Conservation (phyloP, 345 rosid genomes). For the Garcia nutans region DNA sequence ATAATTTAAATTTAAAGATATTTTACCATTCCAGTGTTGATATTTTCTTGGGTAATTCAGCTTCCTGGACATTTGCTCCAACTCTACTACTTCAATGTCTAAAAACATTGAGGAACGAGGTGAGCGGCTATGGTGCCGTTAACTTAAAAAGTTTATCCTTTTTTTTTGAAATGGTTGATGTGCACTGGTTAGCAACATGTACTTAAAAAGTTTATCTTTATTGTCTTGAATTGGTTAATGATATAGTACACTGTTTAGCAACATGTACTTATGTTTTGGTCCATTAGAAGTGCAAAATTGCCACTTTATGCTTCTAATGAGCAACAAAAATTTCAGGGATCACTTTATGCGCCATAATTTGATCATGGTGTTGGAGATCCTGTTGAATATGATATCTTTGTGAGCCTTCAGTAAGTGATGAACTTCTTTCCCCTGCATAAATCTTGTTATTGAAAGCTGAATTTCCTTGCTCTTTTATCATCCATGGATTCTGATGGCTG, state of each 20-base stretch:
- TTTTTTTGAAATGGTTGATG: background rate
- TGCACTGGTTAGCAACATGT: background rate
- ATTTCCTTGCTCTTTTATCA: background rate
- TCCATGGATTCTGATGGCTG: background rate
- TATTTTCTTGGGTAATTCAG: conserved; percentile 44
- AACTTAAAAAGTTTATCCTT: background rate
- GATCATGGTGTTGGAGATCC: conserved; percentile 97
- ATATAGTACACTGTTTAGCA: background rate
- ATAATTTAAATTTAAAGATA: conserved; percentile 6
- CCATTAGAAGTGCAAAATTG: background rate
- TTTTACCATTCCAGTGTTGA: conserved; percentile 13
- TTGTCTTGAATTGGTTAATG: background rate
- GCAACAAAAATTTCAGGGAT: conserved; percentile 49
- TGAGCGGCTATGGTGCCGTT: conserved; percentile 26
- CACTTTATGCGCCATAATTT: conserved; percentile 84
- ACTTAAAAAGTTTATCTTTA: background rate
- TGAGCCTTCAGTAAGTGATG: conserved; percentile 74
- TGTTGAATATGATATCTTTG: conserved; percentile 79
- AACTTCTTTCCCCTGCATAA: conserved; percentile 1
- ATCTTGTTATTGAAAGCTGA: background rate
- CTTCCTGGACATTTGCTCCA: conserved; percentile 94
- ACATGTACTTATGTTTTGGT: background rate
- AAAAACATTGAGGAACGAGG: conserved; percentile 70
- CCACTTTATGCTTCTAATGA: conserved; percentile 18
- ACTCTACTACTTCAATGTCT: conserved; percentile 60